Base-by-base conservation (phyloP, 371 early-diverging fungal genomes). In the Mortierella sp. region DNA sequence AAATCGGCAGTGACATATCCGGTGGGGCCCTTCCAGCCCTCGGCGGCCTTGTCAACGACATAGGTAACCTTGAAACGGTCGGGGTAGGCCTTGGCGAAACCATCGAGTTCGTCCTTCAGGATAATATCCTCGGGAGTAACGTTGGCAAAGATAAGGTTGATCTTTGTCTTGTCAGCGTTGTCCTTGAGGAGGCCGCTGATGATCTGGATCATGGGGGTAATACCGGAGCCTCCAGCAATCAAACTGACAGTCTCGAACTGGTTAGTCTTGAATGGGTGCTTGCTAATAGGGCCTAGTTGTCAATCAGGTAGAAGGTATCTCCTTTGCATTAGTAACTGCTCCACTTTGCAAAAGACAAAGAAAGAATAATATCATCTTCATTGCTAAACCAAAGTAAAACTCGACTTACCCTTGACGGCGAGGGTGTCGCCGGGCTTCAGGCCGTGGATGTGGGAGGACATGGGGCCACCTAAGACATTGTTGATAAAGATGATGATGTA, bases 141-240 rank as follows among this genome's bases (percentile, higher is more conserved):
- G 87, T 97, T 98, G 73, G 93, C 97, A 80, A 95, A 97, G 74
- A 99, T 85, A 64, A 99, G 89, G 64, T 93, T 90, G 76, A 98
- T 86, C 87, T 94, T 93, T 77, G 97, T 97, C 77, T 89, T 91
- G 88, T 97, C 95, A 11, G 86, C 85, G 16, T 95, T 93, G 81
- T 94, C 90, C 48, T 87, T 79, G 70, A 95, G 90, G 43, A 95
- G 89, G 52, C 90, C 87, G 79, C 90, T 90, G 67, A 95, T 90
- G 24, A 95, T 72, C 89, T 81, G 82, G 69, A 81, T 45, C 96
- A 97, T 97, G 65, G 98, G 98, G 4, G 98, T 96, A 78, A 98
- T 94, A 68, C 98, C 98, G 43, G 99, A 94, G 47, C 99, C 99
- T 71, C 98, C 98, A 37, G 92, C 91, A 70, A 95, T 90, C 91